Evolutionary conservation across 305 asterid species (phyloP).

Genomic region (Lippia alba): DNA sequence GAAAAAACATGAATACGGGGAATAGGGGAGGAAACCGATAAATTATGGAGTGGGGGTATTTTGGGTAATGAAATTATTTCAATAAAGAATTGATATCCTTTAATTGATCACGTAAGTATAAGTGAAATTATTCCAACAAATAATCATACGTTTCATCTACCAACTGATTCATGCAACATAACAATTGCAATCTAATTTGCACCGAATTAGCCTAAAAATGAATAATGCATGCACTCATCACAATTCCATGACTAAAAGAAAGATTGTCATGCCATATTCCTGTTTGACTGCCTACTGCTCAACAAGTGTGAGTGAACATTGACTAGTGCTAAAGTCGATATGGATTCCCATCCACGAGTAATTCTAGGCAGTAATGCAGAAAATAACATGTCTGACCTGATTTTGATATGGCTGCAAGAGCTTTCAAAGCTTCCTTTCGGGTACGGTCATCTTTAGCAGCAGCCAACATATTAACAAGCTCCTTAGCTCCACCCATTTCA

Average conservation of each 20-base stretch:
- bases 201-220: neutral
- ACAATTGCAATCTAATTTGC: neutral
- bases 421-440: slow-evolving; percentile 81
- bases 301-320: neutral
- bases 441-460: slow-evolving; percentile 82
- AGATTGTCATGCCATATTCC: neutral
- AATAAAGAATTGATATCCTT: neutral
- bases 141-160: too few species aligned
- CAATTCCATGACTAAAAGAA: neutral
- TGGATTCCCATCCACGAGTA: too few species aligned
- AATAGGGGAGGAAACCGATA: neutral
- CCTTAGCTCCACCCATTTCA: slow-evolving; percentile 82
- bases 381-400: slow-evolving; percentile 58
- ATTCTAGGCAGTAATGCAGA: too few species aligned
- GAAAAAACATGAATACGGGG: neutral
- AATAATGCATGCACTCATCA: neutral
- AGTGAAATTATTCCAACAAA: neutral
- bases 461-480: slow-evolving; percentile 74
- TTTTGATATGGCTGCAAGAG: slow-evolving; percentile 81
- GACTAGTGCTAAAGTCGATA: neutral
- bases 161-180: too few species aligned
- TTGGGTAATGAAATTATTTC: neutral
- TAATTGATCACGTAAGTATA: neutral
- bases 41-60: neutral
- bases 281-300: neutral